Base-by-base conservation (phyloP, 1,284 basidiomycete genomes). In the Tetrapyrgos nigripes region DNA sequence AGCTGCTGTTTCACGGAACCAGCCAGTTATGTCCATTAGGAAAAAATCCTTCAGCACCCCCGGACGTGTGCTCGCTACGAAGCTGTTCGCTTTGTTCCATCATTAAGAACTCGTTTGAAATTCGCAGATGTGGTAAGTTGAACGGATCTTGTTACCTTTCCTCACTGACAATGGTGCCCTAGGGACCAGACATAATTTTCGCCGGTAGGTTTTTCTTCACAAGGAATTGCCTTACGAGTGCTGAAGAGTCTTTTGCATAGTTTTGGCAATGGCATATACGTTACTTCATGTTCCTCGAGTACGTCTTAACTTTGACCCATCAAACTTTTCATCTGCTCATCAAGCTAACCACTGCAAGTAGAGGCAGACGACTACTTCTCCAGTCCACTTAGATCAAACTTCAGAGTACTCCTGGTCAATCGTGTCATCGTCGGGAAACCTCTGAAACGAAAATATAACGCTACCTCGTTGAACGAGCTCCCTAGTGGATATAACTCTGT, bases 251-350 rank as follows among this genome's bases (percentile, higher is more conserved):
- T 26, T 44, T 37, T 47, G 8, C n/a, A 44, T 14, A 85, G 86
- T 61, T 88, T 88, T 65, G 86, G 86, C 26, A 76, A 73, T 14
- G 86, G 86, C 3, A 85, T 88, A 45, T 88, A 88, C 64, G 84
- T 82, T 0, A 85, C 83, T 19, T 63, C 80, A 1, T 85, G 84
- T 66, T 86, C 86, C 11, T 87, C 86, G 5, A 87, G 86, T 86
- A 66, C 70, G 23, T 57, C 37, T 57, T 61, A 50, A n/a, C 26
- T 52, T 23, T 43, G 4, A 10, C 21, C 11, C 4, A 43, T 26
- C 3, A 24, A 24, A 8, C 19, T 51, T 23, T 23, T 35, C 62
- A 44, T 57, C 58, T 26, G 43, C 19, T 50, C 33, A 60, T 61
- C 46, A 51, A 51, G 21, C 61, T 37, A 6, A 40, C 13, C 50